Percentiles rank a stretch among this genome's conserved stretches.
Evolutionary conservation across 192 early-diverging fungal genomes (phyloP).

Genomic region (Backusella tarrabulga): DNA sequence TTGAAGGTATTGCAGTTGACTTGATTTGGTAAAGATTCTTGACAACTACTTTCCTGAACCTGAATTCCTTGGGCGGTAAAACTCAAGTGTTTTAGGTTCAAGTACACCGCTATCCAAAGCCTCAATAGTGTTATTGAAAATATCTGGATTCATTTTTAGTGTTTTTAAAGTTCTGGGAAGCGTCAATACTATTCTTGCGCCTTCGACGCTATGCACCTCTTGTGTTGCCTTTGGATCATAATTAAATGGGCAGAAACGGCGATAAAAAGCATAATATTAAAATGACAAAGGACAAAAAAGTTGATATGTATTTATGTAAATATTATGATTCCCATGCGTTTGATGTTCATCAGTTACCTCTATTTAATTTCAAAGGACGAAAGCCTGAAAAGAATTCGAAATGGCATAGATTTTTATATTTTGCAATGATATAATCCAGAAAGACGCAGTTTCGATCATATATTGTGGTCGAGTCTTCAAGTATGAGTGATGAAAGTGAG

Average conservation of each 20-base stretch:
- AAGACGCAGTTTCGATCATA: background rate
- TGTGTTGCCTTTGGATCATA: background rate
- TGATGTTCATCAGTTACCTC: background rate
- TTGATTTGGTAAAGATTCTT: background rate
- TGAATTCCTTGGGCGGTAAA: background rate
- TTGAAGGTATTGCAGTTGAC: background rate
- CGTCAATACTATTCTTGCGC: background rate
- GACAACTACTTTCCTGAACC: background rate
- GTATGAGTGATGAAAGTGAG: background rate
- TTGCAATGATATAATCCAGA: background rate
- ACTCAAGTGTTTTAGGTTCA: background rate
- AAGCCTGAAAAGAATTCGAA: background rate
- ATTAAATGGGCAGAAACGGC: too few species aligned
- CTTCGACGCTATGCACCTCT: background rate
- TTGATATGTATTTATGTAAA: too few species aligned
- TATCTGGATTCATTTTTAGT: background rate
- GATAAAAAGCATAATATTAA: too few species aligned
- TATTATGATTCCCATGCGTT: background rate
- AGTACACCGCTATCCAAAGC: background rate
- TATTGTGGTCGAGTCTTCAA: background rate
- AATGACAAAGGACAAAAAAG: background rate
- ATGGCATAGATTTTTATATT: background rate
- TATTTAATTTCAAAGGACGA: background rate
- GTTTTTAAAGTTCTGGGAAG: background rate
- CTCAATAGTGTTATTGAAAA: background rate